Conservation (phyloP, 1,284 basidiomycete genomes). For the Rhodotorula sp. region DNA sequence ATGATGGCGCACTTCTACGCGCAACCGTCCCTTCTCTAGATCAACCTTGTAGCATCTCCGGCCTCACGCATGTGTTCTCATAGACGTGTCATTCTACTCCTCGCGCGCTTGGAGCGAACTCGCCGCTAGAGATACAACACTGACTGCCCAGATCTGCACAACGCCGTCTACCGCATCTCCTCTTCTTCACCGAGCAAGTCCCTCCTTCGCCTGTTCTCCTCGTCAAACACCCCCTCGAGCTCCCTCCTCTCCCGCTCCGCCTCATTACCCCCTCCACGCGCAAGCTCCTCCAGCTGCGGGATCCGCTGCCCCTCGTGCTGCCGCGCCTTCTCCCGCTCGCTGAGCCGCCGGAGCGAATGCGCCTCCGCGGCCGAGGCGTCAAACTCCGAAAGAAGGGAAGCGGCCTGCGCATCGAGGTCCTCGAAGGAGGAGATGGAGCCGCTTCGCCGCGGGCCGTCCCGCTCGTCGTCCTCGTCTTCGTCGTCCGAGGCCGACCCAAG, state of each 20-base stretch:
- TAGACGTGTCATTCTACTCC: neutral
- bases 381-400: slow-evolving; percentile 13
- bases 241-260: slow-evolving; percentile 57
- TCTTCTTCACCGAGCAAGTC: neutral
- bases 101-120: too few relatives aligned
- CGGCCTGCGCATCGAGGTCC: slow-evolving; percentile 15
- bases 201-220: slow-evolving; percentile 53
- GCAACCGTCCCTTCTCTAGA: slow-evolving; percentile 16
- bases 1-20: slow-evolving; percentile 38
- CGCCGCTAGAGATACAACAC: neutral
- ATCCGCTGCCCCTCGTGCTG: slow-evolving; percentile 29
- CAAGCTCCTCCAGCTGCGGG: neutral
- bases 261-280: neutral
- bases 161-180: neutral
- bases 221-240: slow-evolving; percentile 56
- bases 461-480: neutral
- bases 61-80: too few relatives aligned
- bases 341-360: slow-evolving; percentile 7
- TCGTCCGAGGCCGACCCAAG: slow-evolving; percentile 18
- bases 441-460: neutral
- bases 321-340: slow-evolving; percentile 18
- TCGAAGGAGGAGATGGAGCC: slow-evolving; percentile 8
- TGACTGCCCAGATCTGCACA: neutral
- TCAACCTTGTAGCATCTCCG: neutral
- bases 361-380: neutral